phyloP scores from a whole-genome alignment of 306 rosid genomes.

The Vigna nakashimae region DNA sequence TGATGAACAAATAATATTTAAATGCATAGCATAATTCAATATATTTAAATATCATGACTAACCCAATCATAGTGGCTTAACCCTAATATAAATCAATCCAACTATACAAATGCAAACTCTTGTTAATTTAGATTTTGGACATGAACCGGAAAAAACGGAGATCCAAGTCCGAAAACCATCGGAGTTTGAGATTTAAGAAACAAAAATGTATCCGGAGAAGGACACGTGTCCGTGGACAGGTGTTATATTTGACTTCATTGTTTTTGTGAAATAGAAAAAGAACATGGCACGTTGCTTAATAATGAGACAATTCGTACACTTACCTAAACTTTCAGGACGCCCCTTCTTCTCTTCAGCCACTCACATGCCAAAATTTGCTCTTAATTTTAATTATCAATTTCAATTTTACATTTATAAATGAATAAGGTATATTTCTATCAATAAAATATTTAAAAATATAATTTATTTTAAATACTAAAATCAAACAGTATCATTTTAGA shows the following conservation, averaged over 20 bases:
- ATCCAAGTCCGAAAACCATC: slow-evolving; percentile 17
- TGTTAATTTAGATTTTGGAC: slow-evolving; percentile 1
- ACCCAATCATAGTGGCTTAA: slow-evolving; percentile 7
- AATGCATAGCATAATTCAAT: not conserved
- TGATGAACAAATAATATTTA: not conserved
- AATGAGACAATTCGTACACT: slow-evolving; percentile 35
- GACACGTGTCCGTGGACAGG: slow-evolving; percentile 54
- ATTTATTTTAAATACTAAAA: too few relatives aligned
- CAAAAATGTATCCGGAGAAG: slow-evolving; percentile 40
- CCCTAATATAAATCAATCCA: not conserved
- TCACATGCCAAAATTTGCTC: slow-evolving; percentile 42
- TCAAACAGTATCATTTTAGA: too few relatives aligned
- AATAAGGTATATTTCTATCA: too few relatives aligned
- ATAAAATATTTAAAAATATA: too few relatives aligned
- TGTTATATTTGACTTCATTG: slow-evolving; percentile 32
- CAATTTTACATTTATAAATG: too few relatives aligned
- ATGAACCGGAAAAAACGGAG: slow-evolving; percentile 48
- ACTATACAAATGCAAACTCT: not conserved
- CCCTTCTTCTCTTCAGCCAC: slow-evolving; percentile 32
- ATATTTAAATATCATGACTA: not conserved
- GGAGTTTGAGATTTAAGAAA: not conserved
- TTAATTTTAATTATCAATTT: too few relatives aligned
- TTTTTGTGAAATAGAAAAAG: not conserved
- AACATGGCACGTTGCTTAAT: slow-evolving; percentile 40
- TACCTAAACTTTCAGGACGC: slow-evolving; percentile 36